Conservation (phyloP, 1,284 basidiomycete species). For the Anthracocystis walkeri region DNA sequence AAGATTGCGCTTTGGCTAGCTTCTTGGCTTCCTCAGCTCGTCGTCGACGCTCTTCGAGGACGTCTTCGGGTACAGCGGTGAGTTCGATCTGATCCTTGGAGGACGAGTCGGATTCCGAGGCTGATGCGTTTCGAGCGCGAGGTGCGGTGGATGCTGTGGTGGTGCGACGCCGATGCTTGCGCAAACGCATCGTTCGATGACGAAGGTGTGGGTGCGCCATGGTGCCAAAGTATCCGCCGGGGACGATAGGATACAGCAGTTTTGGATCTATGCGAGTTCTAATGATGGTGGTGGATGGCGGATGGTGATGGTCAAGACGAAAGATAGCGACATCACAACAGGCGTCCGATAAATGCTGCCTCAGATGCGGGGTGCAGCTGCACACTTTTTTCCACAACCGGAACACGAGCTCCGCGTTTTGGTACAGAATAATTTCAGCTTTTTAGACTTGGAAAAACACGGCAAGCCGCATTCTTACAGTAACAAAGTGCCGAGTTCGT, state of each 20-base stretch:
- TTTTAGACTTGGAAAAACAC: no score
- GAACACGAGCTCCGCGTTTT: no score
- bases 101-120: slow-evolving; percentile 23
- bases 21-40: slow-evolving; percentile 27
- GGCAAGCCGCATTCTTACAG: no score
- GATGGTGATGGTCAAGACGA: no score
- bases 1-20: slow-evolving; percentile 25
- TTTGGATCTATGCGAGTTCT: no score
- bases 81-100: slow-evolving; percentile 12
- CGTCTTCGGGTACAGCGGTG: slow-evolving; percentile 1
- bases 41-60: slow-evolving; percentile 17
- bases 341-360: no score
- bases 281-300: no score
- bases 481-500: neutral
- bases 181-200: slow-evolving; percentile 37
- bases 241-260: neutral
- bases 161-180: slow-evolving; percentile 24
- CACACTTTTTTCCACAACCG: no score
- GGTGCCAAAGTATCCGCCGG: neutral
- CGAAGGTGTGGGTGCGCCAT: slow-evolving; percentile 33
- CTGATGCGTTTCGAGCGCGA: slow-evolving; percentile 13
- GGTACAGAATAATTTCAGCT: no score
- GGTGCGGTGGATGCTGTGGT: neutral
- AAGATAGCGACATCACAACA: no score
- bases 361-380: no score